Conservation (phyloP, 768 basidiomycete species). For the Tylopilus sp. region DNA sequence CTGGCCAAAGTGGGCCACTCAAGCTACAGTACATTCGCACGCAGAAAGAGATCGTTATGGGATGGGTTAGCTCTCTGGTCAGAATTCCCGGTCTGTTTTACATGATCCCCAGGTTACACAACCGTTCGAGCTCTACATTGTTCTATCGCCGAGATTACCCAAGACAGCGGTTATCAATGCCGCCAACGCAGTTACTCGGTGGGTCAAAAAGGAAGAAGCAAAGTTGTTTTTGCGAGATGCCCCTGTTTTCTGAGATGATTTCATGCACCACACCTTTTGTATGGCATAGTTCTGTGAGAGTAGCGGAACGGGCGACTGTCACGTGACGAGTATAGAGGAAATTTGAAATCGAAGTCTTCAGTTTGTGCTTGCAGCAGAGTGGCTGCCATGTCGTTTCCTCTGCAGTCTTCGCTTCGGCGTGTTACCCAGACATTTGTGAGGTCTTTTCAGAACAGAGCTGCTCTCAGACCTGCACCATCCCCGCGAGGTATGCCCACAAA, state of each 20-base stretch:
- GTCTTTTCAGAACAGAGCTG: conserved; percentile 31
- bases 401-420: conserved; percentile 20
- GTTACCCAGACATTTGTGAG: conserved; percentile 21
- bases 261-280: not conserved
- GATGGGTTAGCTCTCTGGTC: conserved; percentile 67
- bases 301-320: too few relatives aligned
- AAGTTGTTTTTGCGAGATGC: conserved; percentile 83
- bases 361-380: not conserved
- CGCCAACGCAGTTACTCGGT: conserved; percentile 84
- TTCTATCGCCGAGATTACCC: conserved; percentile 76
- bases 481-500: conserved; percentile 19
- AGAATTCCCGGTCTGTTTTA: not conserved
- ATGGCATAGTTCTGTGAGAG: too few relatives aligned
- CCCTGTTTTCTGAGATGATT: conserved; percentile 65
- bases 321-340: conserved; percentile 17
- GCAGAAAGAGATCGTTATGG: conserved; percentile 84
- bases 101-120: conserved; percentile 69
- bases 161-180: conserved; percentile 86
- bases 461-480: conserved; percentile 18
- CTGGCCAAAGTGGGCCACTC: conserved; percentile 73
- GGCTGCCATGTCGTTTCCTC: conserved; percentile 24
- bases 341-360: conserved; percentile 6
- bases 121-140: conserved; percentile 87
- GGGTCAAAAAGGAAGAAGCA: conserved; percentile 88
- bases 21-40: conserved; percentile 88